These are phyloP conservation scores for Colletotrichum lentis DNA, from an alignment of 2,329 filamentous ascomycete species.

Conservation along the genomic window DNA sequence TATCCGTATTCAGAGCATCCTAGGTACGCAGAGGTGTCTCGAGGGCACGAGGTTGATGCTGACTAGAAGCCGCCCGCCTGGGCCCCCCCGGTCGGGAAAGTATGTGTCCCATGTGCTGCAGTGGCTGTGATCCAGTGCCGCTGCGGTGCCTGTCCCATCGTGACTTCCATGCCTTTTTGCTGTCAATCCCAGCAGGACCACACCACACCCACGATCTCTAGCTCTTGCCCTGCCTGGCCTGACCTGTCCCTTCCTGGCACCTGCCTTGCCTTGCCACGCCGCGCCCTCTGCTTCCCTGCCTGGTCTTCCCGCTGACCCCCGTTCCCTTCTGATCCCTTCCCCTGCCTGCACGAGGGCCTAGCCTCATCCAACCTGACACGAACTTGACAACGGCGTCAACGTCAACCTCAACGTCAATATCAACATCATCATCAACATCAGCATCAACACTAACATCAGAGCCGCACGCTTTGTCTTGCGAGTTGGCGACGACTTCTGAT, in stretches of 20 bases:
- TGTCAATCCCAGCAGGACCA: slow-evolving; percentile 10
- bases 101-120: slow-evolving; percentile 23
- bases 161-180: slow-evolving; percentile 10
- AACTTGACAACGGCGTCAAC: not conserved
- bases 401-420: not conserved
- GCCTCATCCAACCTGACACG: slow-evolving; percentile 18
- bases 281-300: slow-evolving; percentile 18
- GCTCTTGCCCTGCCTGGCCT: slow-evolving; percentile 18
- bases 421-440: too few species aligned
- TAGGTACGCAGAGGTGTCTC: not conserved
- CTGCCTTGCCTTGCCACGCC: slow-evolving; percentile 22
- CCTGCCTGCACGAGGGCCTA: slow-evolving; percentile 13
- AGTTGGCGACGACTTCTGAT: not conserved
- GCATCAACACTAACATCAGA: too few species aligned
- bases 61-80: not conserved
- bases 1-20: not conserved
- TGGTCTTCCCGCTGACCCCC: slow-evolving; percentile 32
- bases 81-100: slow-evolving; percentile 8
- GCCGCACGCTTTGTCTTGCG: not conserved
- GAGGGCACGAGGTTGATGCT: not conserved
- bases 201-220: slow-evolving; percentile 24
- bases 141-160: slow-evolving; percentile 22
- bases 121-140: slow-evolving; percentile 8
- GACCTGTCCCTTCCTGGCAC: not conserved
- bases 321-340: slow-evolving; percentile 6